Evolutionary conservation across 192 early-diverging fungal species (phyloP), one percentile per base, ranked within the genome.

Genomic region (Kickxella alabastrina): DNA sequence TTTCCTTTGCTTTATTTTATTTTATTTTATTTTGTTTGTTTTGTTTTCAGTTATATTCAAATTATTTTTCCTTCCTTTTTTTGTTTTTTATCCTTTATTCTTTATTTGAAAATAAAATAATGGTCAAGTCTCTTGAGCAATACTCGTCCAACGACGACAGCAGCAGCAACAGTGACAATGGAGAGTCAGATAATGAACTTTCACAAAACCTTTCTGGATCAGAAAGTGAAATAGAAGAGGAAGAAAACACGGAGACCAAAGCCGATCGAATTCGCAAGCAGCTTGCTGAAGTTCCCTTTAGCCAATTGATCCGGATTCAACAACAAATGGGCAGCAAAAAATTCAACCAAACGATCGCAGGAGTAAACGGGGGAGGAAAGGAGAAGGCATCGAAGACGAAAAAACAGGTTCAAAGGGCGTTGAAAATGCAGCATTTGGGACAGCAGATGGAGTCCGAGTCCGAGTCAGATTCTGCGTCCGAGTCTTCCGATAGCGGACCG

Each of bases 271-370:
- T 62, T 18, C 62, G 63, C 19, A 22, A 55, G 43, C 50, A 64
- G 44, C 79, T 93, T 4, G 84, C 88, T 6, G 83, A 87, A 39
- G 82, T 91, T 14, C 82, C 89, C 7, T 93, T 93, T 60, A 85
- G 83, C 54, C 81, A 92, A 50, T 62, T 92, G 19, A 78, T 88
- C 41, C 83, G 87, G 40, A 83, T 92, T 21, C 86, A 91, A 70
- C 62, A 81, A 49, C 86, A 87, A 48, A 62, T 90, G 44, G 85
- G 84, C 13, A 73, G 73, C 54, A 83, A 86, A 43, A 80, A 78
- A 28, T 85, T 86, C 37, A 80, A 80, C 48, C 52, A 77, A 45
- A 66, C 76, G 18, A 75, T 57, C 23, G 65, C 65, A 17, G 73
- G 54, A 19, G 62, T 65, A 13, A 39, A 15, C 7, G 7, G 46